A percentile compares a stretch with the other conserved stretches of the same genome.
phyloP scores from a whole-genome alignment of 1,139 yeast species.

The Magnusiomyces starmeri region DNA sequence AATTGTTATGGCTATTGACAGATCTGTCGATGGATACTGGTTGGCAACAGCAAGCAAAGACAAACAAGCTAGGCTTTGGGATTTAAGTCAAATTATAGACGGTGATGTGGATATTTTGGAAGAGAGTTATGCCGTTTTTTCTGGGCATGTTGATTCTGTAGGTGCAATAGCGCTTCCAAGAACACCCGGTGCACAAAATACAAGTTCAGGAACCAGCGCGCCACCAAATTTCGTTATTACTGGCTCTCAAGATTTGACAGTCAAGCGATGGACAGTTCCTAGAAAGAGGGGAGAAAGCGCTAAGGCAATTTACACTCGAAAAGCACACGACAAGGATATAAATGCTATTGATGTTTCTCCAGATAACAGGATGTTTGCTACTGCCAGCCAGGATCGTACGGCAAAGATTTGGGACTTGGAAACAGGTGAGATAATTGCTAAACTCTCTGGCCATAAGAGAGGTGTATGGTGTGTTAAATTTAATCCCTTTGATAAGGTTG shows the following conservation, averaged over 20 bases:
- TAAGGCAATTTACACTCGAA: constrained; percentile 73
- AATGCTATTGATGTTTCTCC: constrained; percentile 84
- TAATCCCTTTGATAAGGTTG: constrained; percentile 68
- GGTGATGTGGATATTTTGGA: constrained; percentile 33
- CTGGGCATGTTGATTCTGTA: constrained; percentile 83
- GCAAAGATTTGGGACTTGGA: constrained; percentile 83
- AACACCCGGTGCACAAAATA: constrained; percentile 31
- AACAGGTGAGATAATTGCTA: constrained; percentile 76
- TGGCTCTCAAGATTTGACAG: constrained; percentile 83
- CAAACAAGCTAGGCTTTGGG: constrained; percentile 78
- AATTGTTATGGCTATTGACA: constrained; percentile 72
- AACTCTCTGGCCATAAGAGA: constrained; percentile 82
- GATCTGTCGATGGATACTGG: constrained; percentile 77
- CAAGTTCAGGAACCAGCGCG: neutral
- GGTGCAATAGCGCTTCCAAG: constrained; percentile 76
- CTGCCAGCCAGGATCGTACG: constrained; percentile 92
- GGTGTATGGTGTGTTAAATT: constrained; percentile 91
- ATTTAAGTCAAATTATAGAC: constrained; percentile 34
- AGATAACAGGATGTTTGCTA: constrained; percentile 78
- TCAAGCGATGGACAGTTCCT: constrained; percentile 76
- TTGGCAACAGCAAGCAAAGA: constrained; percentile 93
- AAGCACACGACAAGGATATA: constrained; percentile 95
- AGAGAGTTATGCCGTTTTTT: constrained; percentile 51
- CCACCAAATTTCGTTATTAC: constrained; percentile 72
- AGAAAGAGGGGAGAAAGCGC: constrained; percentile 27